Evolutionary conservation across 2,329 filamentous ascomycete genomes (phyloP).

Genomic region (Ascochyta pisi): DNA sequence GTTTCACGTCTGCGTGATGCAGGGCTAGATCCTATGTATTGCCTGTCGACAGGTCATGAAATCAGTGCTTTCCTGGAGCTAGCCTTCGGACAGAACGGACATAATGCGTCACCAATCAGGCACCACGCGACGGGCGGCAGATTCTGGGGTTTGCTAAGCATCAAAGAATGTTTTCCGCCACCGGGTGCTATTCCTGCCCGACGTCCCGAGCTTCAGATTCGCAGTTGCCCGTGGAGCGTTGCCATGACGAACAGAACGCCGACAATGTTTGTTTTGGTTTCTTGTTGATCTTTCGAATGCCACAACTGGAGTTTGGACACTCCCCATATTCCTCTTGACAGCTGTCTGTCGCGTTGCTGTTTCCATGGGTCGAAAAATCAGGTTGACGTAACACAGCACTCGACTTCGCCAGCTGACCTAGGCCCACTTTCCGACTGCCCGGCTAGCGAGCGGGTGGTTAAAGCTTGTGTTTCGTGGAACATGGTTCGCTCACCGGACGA

Average conservation of each 20-base stretch:
- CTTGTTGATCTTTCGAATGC: neutral
- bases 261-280: neutral
- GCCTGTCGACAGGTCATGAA: conserved; percentile 29
- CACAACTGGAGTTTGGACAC: no score
- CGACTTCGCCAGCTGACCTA: conserved; percentile 2
- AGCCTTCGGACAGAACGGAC: conserved; percentile 36
- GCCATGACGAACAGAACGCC: neutral
- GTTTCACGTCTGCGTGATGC: conserved; percentile 7
- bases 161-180: conserved; percentile 30
- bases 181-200: conserved; percentile 25
- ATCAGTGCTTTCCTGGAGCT: conserved; percentile 29
- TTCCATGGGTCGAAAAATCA: conserved; percentile 10
- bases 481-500: conserved; percentile 13
- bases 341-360: conserved; percentile 1
- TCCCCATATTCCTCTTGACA: neutral
- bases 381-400: conserved; percentile 8
- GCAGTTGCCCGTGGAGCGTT: neutral
- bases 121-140: conserved; percentile 20
- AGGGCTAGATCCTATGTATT: conserved; percentile 23
- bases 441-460: conserved; percentile 10
- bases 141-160: conserved; percentile 39
- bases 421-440: conserved; percentile 4
- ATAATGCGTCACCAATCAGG: conserved; percentile 35
- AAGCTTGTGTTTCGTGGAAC: conserved; percentile 11
- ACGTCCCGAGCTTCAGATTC: conserved; percentile 23